These are phyloP conservation scores for Candida takata DNA, from an alignment of 805 yeast species.

Conservation along the genomic window DNA sequence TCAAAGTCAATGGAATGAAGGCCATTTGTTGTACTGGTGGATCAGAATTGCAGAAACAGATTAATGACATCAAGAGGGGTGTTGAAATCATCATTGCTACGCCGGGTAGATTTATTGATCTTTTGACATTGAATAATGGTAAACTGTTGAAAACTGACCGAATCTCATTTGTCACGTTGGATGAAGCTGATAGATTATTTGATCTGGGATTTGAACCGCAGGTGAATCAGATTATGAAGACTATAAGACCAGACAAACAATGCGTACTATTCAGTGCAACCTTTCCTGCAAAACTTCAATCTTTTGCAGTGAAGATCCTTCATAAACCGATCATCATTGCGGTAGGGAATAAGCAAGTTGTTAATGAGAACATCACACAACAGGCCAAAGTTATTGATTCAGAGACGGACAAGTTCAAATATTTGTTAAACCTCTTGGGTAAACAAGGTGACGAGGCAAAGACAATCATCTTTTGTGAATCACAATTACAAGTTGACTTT, in stretches of 20 bases:
- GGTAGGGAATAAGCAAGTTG: slow-evolving; percentile 74
- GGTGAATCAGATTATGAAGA: slow-evolving; percentile 68
- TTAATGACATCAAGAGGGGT: slow-evolving; percentile 70
- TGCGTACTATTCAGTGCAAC: slow-evolving; percentile 93
- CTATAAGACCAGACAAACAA: slow-evolving; percentile 79
- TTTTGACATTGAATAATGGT: slow-evolving; percentile 78
- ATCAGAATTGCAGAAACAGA: slow-evolving; percentile 72
- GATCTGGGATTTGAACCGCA: slow-evolving; percentile 98
- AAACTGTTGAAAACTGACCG: slow-evolving; percentile 55
- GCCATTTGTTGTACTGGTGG: slow-evolving; percentile 91
- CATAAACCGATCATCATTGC: slow-evolving; percentile 64
- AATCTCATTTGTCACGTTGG: slow-evolving; percentile 79
- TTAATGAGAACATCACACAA: slow-evolving; percentile 76
- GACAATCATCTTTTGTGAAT: slow-evolving; percentile 76
- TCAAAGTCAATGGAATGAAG: slow-evolving; percentile 39
- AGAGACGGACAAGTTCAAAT: slow-evolving; percentile 48
- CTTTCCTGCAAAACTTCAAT: slow-evolving; percentile 74
- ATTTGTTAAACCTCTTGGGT: slow-evolving; percentile 50
- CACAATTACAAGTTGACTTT: slow-evolving; percentile 80
- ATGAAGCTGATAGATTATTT: slow-evolving; percentile 95
- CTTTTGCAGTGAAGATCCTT: slow-evolving; percentile 60
- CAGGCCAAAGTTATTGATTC: slow-evolving; percentile 50
- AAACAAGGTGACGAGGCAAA: slow-evolving; percentile 36
- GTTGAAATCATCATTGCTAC: slow-evolving; percentile 84
- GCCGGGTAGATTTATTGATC: slow-evolving; percentile 90